phyloP scores from a whole-genome alignment of 768 basidiomycete genomes.

The Lactarius evosmus region DNA sequence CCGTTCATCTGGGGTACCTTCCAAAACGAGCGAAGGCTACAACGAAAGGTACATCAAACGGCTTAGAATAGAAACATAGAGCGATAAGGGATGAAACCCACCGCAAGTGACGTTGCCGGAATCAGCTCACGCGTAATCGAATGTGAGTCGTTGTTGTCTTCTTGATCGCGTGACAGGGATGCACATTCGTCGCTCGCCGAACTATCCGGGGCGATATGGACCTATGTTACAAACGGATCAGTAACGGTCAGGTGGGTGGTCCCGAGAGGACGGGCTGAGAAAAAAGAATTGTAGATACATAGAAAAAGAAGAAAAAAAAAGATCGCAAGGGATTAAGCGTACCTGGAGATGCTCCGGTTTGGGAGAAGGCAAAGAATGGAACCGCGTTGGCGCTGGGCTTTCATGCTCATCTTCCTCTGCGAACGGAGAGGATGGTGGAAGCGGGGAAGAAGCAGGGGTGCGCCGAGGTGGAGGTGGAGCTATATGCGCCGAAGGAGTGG shows the following conservation, averaged over 20 bases:
- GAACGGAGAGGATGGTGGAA: conserved; percentile 28
- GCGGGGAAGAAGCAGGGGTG: conserved; percentile 20
- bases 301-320: neutral
- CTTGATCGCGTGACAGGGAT: conserved; percentile 11
- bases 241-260: conserved; percentile 7
- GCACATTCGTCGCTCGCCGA: neutral
- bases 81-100: conserved; percentile 15
- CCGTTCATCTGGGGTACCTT: conserved; percentile 1
- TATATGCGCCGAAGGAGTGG: neutral
- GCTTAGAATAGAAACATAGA: conserved; percentile 7
- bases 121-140: neutral
- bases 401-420: conserved; percentile 20
- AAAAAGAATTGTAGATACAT: neutral
- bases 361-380: conserved; percentile 6
- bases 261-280: neutral
- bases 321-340: neutral
- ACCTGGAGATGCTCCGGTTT: conserved; percentile 10
- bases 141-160: conserved; percentile 1
- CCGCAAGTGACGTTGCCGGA: conserved; percentile 1
- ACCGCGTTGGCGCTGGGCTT: neutral
- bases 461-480: conserved; percentile 1
- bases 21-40: conserved; percentile 9
- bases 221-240: neutral
- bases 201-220: neutral
- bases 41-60: conserved; percentile 1